These are phyloP conservation scores for Xylariaceae sp. DNA, from an alignment of 2,329 filamentous ascomycete genomes.

Conservation along the genomic window DNA sequence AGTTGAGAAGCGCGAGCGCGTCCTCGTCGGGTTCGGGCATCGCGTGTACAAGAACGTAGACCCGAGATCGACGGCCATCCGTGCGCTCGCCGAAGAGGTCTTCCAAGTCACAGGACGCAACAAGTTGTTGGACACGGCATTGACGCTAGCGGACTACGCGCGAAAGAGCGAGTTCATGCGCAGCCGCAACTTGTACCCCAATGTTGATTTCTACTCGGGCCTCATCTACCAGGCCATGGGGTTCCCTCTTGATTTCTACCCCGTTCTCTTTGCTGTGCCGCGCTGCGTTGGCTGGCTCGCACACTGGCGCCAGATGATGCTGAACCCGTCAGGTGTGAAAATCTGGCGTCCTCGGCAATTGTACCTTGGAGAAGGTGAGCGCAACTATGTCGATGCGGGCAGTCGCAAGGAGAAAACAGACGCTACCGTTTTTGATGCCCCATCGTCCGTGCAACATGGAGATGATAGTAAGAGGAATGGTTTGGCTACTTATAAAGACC, in stretches of 20 bases:
- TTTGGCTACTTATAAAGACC: slow-evolving; percentile 38
- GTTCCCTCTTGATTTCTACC: slow-evolving; percentile 50
- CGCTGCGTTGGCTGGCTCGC: slow-evolving; percentile 49
- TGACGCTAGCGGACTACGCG: slow-evolving; percentile 43
- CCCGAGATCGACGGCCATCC: slow-evolving; percentile 48
- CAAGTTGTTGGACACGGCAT: slow-evolving; percentile 46
- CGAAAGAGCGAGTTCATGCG: slow-evolving; percentile 46
- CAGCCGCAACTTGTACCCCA: slow-evolving; percentile 46
- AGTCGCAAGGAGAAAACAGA: slow-evolving; percentile 32
- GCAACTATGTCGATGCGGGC: slow-evolving; percentile 40
- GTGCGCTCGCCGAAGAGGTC: slow-evolving; percentile 45
- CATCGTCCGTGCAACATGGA: slow-evolving; percentile 36
- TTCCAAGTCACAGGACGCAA: slow-evolving; percentile 49
- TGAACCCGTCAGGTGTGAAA: slow-evolving; percentile 44
- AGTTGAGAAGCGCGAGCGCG: slow-evolving; percentile 47
- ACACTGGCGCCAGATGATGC: slow-evolving; percentile 49
- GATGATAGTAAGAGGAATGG: slow-evolving; percentile 40
- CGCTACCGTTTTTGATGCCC: slow-evolving; percentile 33
- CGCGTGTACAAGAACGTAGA: slow-evolving; percentile 52
- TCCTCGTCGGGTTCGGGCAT: slow-evolving; percentile 54
- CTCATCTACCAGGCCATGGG: slow-evolving; percentile 52
- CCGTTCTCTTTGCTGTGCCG: slow-evolving; percentile 48
- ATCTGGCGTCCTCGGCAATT: slow-evolving; percentile 49
- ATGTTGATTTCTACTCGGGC: slow-evolving; percentile 50
- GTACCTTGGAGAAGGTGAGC: slow-evolving; percentile 42